Conservation (phyloP, 768 basidiomycete genomes). For the Phylloporus sp. region DNA sequence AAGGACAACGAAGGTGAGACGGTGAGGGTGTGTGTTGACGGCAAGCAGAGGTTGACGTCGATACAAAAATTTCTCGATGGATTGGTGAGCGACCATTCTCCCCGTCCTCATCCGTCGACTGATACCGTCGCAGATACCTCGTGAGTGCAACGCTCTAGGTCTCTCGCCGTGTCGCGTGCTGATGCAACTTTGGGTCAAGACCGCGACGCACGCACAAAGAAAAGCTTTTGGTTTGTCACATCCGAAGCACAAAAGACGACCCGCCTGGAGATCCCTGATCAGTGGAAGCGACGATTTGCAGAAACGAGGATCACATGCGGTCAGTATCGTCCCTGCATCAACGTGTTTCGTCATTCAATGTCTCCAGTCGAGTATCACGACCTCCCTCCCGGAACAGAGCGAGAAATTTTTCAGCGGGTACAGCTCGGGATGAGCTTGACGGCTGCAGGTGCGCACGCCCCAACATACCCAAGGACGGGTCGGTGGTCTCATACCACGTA, state of each 20-base stretch:
- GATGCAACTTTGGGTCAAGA: constrained; percentile 37
- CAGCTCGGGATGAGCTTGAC: constrained; percentile 75
- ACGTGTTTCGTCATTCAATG: background rate
- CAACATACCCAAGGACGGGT: background rate
- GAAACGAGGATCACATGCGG: constrained; percentile 63
- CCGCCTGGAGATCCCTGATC: constrained; percentile 49
- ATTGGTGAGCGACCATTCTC: constrained; percentile 24
- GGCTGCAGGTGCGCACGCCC: constrained; percentile 49
- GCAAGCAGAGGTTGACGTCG: constrained; percentile 48
- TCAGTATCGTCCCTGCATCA: constrained; percentile 29
- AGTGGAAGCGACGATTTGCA: constrained; percentile 47
- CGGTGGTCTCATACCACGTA: constrained; percentile 21
- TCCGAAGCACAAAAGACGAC: constrained; percentile 40
- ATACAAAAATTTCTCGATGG: constrained; percentile 47
- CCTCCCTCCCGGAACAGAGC: constrained; percentile 52
- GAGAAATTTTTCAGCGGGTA: constrained; percentile 80
- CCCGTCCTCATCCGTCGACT: constrained; percentile 4
- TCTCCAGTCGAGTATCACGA: constrained; percentile 60
- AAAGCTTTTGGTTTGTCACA: constrained; percentile 57
- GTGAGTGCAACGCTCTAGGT: constrained; percentile 31
- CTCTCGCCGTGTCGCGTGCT: constrained; percentile 6
- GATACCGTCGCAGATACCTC: constrained; percentile 42
- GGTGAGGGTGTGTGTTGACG: constrained; percentile 45
- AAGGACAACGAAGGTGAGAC: constrained; percentile 38
- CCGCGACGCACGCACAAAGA: constrained; percentile 51